These are phyloP conservation scores for Helicostylum pulchrum DNA, from an alignment of 192 early-diverging fungal species.

Conservation along the genomic window DNA sequence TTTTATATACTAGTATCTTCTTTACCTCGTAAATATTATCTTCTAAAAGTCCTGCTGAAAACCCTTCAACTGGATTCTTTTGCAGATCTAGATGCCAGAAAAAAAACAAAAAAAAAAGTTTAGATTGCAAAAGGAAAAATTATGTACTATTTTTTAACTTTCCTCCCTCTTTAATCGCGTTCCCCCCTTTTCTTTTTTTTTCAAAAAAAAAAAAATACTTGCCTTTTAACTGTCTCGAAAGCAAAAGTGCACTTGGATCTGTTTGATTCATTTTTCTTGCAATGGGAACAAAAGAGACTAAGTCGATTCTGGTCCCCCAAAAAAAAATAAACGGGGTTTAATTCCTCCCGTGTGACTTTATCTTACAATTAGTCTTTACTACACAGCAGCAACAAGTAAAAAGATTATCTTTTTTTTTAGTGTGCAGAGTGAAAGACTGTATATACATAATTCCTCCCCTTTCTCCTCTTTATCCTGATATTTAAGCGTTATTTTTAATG, in stretches of 20 bases:
- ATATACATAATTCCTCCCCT: too few relatives aligned
- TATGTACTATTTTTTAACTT: neutral
- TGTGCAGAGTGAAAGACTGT: too few relatives aligned
- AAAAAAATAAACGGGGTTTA: too few relatives aligned
- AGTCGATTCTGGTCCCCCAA: neutral
- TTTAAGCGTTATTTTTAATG: too few relatives aligned
- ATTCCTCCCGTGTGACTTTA: too few relatives aligned
- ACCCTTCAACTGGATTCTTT: slow-evolving; percentile 71
- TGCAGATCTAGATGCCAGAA: slow-evolving; percentile 61
- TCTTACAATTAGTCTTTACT: too few relatives aligned
- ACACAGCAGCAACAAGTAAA: too few relatives aligned
- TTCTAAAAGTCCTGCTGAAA: slow-evolving; percentile 89
- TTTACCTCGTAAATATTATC: slow-evolving; percentile 84
- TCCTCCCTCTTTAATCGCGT: neutral
- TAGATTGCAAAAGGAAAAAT: neutral
- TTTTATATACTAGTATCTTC: neutral
- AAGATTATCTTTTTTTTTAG: too few relatives aligned
- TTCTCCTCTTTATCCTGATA: too few relatives aligned
- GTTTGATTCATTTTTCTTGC: neutral
- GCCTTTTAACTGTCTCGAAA: slow-evolving; percentile 51
- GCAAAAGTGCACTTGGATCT: slow-evolving; percentile 44
- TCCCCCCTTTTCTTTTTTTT: neutral
- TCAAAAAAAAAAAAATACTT: neutral
- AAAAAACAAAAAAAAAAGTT: slow-evolving; percentile 7
- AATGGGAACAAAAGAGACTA: neutral